Conservation (phyloP, 2,329 filamentous ascomycete genomes). For the Trichoderma cornu-damae region DNA sequence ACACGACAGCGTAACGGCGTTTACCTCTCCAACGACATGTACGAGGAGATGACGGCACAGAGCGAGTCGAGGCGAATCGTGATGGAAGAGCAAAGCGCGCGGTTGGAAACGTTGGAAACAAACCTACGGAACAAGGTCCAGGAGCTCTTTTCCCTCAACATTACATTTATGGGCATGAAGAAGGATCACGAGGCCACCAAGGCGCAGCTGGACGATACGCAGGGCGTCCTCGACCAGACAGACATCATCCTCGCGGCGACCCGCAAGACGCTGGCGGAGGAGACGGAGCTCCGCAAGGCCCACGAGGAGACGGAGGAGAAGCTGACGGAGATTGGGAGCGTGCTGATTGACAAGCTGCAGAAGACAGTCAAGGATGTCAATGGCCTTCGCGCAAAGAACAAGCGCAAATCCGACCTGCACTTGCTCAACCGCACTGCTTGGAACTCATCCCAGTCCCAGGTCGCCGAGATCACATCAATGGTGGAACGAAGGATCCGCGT, state of each 20-base stretch:
- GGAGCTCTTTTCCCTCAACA: slow-evolving; percentile 80
- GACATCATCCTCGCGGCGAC: slow-evolving; percentile 78
- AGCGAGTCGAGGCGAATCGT: slow-evolving; percentile 90
- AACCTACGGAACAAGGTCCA: slow-evolving; percentile 92
- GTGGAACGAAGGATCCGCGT: slow-evolving; percentile 70
- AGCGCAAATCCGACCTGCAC: slow-evolving; percentile 79
- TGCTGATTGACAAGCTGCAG: slow-evolving; percentile 72
- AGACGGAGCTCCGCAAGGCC: slow-evolving; percentile 72
- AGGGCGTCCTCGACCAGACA: slow-evolving; percentile 77
- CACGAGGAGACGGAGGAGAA: slow-evolving; percentile 80
- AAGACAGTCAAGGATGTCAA: slow-evolving; percentile 75
- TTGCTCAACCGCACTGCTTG: slow-evolving; percentile 72
- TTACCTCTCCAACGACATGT: slow-evolving; percentile 82
- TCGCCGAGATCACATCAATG: slow-evolving; percentile 68
- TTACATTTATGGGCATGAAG: slow-evolving; percentile 80
- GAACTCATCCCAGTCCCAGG: slow-evolving; percentile 68
- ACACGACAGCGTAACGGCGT: slow-evolving; percentile 93
- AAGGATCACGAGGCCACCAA: slow-evolving; percentile 81
- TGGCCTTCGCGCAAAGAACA: slow-evolving; percentile 79
- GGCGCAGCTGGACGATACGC: slow-evolving; percentile 68
- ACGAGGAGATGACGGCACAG: slow-evolving; percentile 85
- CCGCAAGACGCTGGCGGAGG: slow-evolving; percentile 69
- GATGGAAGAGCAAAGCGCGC: slow-evolving; percentile 85
- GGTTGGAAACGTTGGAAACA: slow-evolving; percentile 85
- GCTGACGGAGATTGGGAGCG: slow-evolving; percentile 65